Evolutionary conservation across 305 asterid genomes (phyloP), one percentile per base, ranked within the genome.

Genomic region (Plantago coronopus): DNA sequence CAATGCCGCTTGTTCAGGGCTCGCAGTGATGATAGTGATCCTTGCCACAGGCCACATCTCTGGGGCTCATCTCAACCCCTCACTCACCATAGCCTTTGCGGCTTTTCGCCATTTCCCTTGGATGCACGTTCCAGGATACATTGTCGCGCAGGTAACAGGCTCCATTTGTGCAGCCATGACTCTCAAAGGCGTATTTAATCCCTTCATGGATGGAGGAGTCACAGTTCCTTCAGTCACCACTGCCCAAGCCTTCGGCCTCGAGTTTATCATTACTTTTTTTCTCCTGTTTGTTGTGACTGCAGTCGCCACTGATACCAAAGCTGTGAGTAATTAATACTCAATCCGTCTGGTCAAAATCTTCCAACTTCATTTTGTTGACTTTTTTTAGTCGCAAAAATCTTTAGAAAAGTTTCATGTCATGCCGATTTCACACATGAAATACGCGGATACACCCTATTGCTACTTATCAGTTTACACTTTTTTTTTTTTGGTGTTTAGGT

Each of bases 21-120:
- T 86, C 44, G 96, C 95, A 0, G 98, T 88, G 62, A 91, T 91
- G 98, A 84, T 91, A 19, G 89, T 88, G 57, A 91, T 91, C 61
- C 78, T 91, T 17, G 81, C 98, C 0, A 88, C 95, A 0, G 98
- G 98, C 11, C 98, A 91, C 74, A 91, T 91, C 71, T 91, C 98
- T 0, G 98, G 98, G 8, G 98, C 98, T 4, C 98, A 91, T 69
- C 87, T 91, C 6, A 91, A 91, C 69, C 98, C 98, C 0, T 80
- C 96, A 0, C 82, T 91, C 59, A 86, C 98, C 46, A 75, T 91
- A 1, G 98, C 98, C 54, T 91, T 91, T 21, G 98, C 98, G 0
- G 85, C 83, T 7, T 85, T 91, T 34, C 94, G 96, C 57, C 98
- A 91, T 72, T 91, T 91, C 77, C 98, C 98, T 0, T 91, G 98